These are phyloP conservation scores for Ulvella scutata DNA, from an alignment of 139 green algal species.

Conservation along the genomic window DNA sequence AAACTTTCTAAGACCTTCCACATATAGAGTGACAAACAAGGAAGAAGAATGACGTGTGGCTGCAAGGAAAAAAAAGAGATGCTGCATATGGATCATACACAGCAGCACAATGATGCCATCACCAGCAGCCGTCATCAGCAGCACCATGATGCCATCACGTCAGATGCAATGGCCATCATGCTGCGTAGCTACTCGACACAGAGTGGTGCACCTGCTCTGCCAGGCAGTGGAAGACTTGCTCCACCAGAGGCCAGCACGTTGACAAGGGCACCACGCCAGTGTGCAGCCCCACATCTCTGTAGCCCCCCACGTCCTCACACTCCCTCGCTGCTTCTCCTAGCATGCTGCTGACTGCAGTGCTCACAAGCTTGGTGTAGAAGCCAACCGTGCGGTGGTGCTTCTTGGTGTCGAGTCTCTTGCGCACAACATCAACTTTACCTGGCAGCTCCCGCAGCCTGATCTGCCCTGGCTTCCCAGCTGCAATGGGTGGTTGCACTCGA, in stretches of 20 bases:
- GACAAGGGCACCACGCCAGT: not conserved
- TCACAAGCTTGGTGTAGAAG: not conserved
- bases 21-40: too few relatives aligned
- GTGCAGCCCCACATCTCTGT: not conserved
- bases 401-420: not conserved
- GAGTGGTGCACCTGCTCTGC: not conserved
- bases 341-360: not conserved
- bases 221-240: not conserved
- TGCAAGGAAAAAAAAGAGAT: too few relatives aligned
- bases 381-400: not conserved
- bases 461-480: too few relatives aligned
- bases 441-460: not conserved
- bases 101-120: too few relatives aligned
- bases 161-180: too few relatives aligned
- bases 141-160: too few relatives aligned
- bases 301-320: not conserved
- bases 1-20: too few relatives aligned
- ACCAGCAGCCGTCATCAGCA: too few relatives aligned
- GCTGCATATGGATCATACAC: too few relatives aligned
- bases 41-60: too few relatives aligned
- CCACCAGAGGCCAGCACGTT: not conserved
- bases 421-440: not conserved
- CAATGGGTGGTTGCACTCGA: too few relatives aligned
- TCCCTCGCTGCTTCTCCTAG: not conserved
- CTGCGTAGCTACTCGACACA: too few relatives aligned